Evolutionary conservation across 345 rosid species (phyloP), one percentile per base, ranked within the genome.

Genomic region (Populus tremula): DNA sequence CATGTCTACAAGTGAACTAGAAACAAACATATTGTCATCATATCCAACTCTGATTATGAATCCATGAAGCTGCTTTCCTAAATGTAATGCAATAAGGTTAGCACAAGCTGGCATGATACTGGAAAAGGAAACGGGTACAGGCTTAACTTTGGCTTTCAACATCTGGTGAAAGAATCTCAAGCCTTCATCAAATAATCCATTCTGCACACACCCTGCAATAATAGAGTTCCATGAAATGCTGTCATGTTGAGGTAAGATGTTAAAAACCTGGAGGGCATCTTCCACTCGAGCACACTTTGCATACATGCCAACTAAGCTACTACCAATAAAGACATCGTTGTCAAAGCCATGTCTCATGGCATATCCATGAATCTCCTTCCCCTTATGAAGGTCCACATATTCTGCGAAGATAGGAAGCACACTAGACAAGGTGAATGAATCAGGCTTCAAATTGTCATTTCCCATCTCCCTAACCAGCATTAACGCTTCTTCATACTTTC

Each of bases 1-100:
- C 94, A 94, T 90, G 83, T 92, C 96, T n/a, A 92, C 89, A 29
- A 94, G 91, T 8, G 98, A 88, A 87, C 97, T 94, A 36, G 87
- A 87, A 69, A 94, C 78, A 75, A 86, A 92, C 71, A 87, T 70
- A 76, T 94, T 91, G 74, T 78, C 85, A 20, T 82, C 83, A 80
- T 82, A 90, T 5, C 93, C 87, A 31, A 73, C 81, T 33, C 96
- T 86, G 23, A 86, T 79, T 77, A 91, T 87, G 82, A 84, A 87
- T 72, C 90, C 92, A 67, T 94, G 98, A 23, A 94, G 91, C 83
- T 94, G 96, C 85, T 90, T 94, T 41, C 98, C 98, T 49, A 89
- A 73, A 76, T 85, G 92, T 69, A 94, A 81, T 8, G 91, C 81
- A 1, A 90, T 82, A 87, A 90, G 77, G 82, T 91, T 89, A 75